A percentile compares a stretch with the other conserved stretches of the same genome.
Conservation (phyloP, 1,284 basidiomycete genomes). For the Cryptococcus sp. region DNA sequence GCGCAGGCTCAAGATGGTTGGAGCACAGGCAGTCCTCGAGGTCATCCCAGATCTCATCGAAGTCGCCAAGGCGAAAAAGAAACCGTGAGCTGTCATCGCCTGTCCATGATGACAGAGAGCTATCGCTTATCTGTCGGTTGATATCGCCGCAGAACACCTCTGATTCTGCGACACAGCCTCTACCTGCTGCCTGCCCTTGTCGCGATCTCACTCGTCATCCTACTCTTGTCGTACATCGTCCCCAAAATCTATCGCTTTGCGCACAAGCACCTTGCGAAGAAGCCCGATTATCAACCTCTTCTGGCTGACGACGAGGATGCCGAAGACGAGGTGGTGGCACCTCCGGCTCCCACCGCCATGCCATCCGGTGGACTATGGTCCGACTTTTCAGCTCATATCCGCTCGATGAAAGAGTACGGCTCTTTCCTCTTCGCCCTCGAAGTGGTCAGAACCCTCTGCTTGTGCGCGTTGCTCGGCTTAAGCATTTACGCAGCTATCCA, state of each 20-base stretch:
- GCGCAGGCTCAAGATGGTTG: constrained; percentile 9
- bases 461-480: constrained; percentile 45
- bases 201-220: constrained; percentile 32
- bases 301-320: constrained; percentile 33
- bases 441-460: constrained; percentile 38
- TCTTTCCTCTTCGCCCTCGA: constrained; percentile 45
- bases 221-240: constrained; percentile 33
- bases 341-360: constrained; percentile 28
- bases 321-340: constrained; percentile 19
- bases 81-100: constrained; percentile 7
- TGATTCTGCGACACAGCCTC: constrained; percentile 41
- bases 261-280: constrained; percentile 9
- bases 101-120: background rate
- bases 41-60: constrained; percentile 12
- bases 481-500: constrained; percentile 49
- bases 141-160: background rate
- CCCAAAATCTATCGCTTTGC: constrained; percentile 31
- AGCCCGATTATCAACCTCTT: constrained; percentile 28
- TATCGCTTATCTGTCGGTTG: background rate
- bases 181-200: constrained; percentile 48
- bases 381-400: constrained; percentile 45
- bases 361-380: constrained; percentile 46
- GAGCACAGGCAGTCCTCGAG: constrained; percentile 12
- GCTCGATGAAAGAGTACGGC: constrained; percentile 42
- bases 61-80: constrained; percentile 11